Evolutionary conservation across 768 basidiomycete species (phyloP), one percentile per base, ranked within the genome.

Genomic region (Russula foetens): DNA sequence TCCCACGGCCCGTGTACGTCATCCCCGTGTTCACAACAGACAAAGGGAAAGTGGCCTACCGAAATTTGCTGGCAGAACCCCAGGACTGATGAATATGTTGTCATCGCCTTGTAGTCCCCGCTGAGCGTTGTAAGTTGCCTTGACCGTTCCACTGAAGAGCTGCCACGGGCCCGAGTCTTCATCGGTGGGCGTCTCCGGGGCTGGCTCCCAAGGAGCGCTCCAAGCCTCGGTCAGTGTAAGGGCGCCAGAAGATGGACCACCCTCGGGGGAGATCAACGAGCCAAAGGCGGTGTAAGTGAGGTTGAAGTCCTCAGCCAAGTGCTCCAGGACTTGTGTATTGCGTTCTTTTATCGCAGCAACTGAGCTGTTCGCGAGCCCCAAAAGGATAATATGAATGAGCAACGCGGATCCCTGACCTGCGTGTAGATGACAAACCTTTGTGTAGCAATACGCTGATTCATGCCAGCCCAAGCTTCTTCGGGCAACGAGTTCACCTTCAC

Each of bases 401-500:
- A 9, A 33, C 31, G 9, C 9, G 31, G 31, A 33, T 5, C 4
- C 4, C 31, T 4, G 31, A 33, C 31, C 31, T 33, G 4, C 31
- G 9, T 5, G 31, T 33, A 33, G 31, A 33, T 5, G 9, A 33
- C 31, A 9, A 9, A 33, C 31, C 31, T 33, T 33, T 9, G 9
- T 5, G 31, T 33, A 33, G 31, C 9, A 33, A 33, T 33, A 5
- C 9, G 31, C 4, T 33, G 31, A 33, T 33, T 33, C 31, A 33
- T 9, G 31, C 4, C 31, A 33, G 15, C 74, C 59, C 67, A 73
- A 17, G 67, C 74, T 33, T 68, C 69, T 62, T 81, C 80, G 0
- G 79, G 77, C 14, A 81, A 69, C 2, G 78, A 76, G 59, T 81
- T 79, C 47, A 73, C 69, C 70, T 81, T 81, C 0, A 74, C 71